phyloP scores from a whole-genome alignment of 2,329 filamentous ascomycete genomes.

The Clarireedia homoeocarpa region DNA sequence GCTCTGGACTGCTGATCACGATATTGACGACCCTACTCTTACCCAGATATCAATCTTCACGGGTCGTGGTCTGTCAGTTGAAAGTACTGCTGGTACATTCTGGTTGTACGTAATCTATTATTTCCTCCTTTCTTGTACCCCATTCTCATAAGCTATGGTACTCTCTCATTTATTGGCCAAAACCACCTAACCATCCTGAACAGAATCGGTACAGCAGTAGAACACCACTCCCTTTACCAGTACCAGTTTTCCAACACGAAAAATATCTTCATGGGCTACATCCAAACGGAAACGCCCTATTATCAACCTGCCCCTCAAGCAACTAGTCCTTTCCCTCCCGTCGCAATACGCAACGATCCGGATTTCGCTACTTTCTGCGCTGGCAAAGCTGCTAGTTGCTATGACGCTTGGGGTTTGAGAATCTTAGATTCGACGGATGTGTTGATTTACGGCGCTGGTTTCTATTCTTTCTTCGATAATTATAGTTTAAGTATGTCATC shows the following conservation, averaged over 20 bases:
- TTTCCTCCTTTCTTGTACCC: too few relatives aligned
- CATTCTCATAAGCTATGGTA: too few relatives aligned
- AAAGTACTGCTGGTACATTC: conserved; percentile 34
- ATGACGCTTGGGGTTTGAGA: conserved; percentile 58
- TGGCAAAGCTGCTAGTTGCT: conserved; percentile 34
- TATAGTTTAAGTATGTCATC: conserved; percentile 33
- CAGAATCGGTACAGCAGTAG: conserved; percentile 47
- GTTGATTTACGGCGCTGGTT: conserved; percentile 43
- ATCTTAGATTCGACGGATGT: conserved; percentile 44
- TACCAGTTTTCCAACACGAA: conserved; percentile 38
- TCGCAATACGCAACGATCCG: conserved; percentile 37
- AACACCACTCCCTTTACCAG: conserved; percentile 46
- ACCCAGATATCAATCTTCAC: conserved; percentile 47
- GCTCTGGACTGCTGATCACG: conserved; percentile 41
- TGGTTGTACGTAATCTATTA: conserved; percentile 39
- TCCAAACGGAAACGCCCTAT: conserved; percentile 33
- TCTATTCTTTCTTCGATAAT: conserved; percentile 54
- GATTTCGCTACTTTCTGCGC: conserved; percentile 38
- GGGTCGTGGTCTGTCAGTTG: conserved; percentile 34
- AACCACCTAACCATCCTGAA: conserved; percentile 65
- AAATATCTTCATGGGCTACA: conserved; percentile 22
- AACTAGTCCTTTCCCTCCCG: conserved; percentile 50
- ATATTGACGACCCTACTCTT: conserved; percentile 32
- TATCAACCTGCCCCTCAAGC: conserved; percentile 59
- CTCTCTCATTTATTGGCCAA: conserved; percentile 43